Evolutionary conservation across 768 basidiomycete species (phyloP).

Genomic region (Inosperma sp.): DNA sequence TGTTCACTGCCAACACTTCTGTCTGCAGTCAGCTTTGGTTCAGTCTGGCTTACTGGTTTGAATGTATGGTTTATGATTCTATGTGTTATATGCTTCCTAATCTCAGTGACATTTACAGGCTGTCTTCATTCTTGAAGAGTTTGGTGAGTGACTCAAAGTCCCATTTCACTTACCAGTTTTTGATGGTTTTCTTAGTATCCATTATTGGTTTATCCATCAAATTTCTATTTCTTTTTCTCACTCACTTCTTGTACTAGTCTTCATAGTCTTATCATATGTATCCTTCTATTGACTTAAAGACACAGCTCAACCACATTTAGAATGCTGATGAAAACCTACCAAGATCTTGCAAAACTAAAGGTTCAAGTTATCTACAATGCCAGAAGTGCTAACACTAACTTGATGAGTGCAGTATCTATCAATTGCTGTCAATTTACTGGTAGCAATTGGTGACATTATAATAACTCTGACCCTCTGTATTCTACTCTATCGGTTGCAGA

Average conservation of each 20-base stretch:
- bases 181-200: background rate
- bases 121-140: background rate
- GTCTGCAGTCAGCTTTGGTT: background rate
- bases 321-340: background rate
- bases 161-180: background rate
- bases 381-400: too few relatives aligned
- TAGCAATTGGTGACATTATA: background rate
- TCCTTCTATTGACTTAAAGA: background rate
- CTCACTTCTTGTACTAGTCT: background rate
- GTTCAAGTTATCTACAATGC: background rate
- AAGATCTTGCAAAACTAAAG: background rate
- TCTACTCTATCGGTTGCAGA: background rate
- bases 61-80: background rate
- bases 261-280: background rate
- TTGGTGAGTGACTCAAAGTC: background rate
- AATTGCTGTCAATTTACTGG: background rate
- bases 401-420: background rate
- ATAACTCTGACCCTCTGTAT: background rate
- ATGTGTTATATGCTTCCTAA: background rate
- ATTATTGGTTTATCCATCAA: background rate
- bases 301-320: background rate
- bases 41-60: background rate
- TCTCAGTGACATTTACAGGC: background rate
- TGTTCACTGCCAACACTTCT: background rate
- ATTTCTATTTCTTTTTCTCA: background rate